These are phyloP conservation scores for Petunia hybrid DNA, from an alignment of 305 asterid species.

Conservation along the genomic window DNA sequence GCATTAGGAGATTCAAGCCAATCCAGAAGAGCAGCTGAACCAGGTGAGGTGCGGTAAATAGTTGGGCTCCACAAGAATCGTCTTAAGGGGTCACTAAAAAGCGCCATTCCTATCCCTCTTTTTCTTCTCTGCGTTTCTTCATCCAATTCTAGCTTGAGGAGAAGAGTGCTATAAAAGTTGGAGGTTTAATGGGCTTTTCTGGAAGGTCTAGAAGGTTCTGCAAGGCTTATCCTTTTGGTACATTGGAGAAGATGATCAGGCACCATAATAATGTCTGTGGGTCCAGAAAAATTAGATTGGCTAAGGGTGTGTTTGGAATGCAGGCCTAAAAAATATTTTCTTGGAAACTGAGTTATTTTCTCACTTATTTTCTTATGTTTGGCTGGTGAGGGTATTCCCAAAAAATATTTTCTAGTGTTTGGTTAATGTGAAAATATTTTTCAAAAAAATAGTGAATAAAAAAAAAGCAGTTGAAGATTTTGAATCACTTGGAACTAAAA, in stretches of 20 bases:
- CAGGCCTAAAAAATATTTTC: too few species aligned
- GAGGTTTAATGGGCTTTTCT: slow-evolving; percentile 32
- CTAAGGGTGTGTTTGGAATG: too few species aligned
- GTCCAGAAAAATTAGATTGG: too few species aligned
- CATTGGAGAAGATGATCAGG: slow-evolving; percentile 43
- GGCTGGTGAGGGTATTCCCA: too few species aligned
- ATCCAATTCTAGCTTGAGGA: not conserved
- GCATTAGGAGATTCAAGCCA: slow-evolving; percentile 73
- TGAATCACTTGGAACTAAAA: slow-evolving; percentile 47
- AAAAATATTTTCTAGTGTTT: too few species aligned
- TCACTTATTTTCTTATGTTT: too few species aligned
- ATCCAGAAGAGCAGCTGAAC: slow-evolving; percentile 71
- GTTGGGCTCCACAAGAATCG: slow-evolving; percentile 62
- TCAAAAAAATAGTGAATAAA: too few species aligned
- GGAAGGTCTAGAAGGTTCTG: slow-evolving; percentile 49
- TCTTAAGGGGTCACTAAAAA: slow-evolving; percentile 68
- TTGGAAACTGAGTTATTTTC: too few species aligned
- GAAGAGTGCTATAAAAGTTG: not conserved
- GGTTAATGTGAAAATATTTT: too few species aligned
- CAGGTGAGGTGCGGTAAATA: slow-evolving; percentile 49
- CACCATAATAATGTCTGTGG: too few species aligned
- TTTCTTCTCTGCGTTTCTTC: not conserved
- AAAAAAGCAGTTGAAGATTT: slow-evolving; percentile 54
- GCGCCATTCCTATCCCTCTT: slow-evolving; percentile 48
- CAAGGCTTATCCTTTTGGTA: slow-evolving; percentile 36